phyloP scores from a whole-genome alignment of 2,329 filamentous ascomycete genomes.

The Diplocarpon mali region DNA sequence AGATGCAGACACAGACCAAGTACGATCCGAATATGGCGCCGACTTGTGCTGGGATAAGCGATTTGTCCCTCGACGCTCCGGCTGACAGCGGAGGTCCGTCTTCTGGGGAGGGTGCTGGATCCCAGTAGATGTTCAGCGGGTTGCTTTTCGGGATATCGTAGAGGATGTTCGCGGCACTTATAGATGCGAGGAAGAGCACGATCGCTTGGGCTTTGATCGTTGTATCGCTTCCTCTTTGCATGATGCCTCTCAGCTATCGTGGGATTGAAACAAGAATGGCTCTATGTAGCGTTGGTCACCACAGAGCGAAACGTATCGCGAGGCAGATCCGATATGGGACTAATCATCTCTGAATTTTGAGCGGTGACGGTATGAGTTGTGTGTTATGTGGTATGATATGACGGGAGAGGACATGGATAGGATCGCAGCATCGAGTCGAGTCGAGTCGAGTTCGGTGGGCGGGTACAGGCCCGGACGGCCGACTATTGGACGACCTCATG shows the following conservation, averaged over 20 bases:
- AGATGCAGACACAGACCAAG: slow-evolving; percentile 62
- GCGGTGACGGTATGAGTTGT: slow-evolving; percentile 19
- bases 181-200: slow-evolving; percentile 10
- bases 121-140: slow-evolving; percentile 34
- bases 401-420: background rate
- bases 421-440: slow-evolving; percentile 7
- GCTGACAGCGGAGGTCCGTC: slow-evolving; percentile 49
- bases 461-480: slow-evolving; percentile 8
- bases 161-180: slow-evolving; percentile 17
- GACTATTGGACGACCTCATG: slow-evolving; percentile 6
- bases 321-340: slow-evolving; percentile 21
- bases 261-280: slow-evolving; percentile 9
- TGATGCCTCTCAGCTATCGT: slow-evolving; percentile 14
- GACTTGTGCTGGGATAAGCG: slow-evolving; percentile 69
- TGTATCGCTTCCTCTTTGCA: slow-evolving; percentile 16
- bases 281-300: slow-evolving; percentile 10
- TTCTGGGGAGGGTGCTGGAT: slow-evolving; percentile 47
- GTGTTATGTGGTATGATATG: slow-evolving; percentile 21
- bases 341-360: slow-evolving; percentile 6
- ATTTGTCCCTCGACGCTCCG: slow-evolving; percentile 46
- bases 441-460: no score
- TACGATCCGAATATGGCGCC: slow-evolving; percentile 78
- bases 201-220: slow-evolving; percentile 13
- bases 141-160: slow-evolving; percentile 15
- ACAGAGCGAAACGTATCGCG: slow-evolving; percentile 23